Base-by-base conservation (phyloP, 495 filamentous ascomycete genomes). In the Friedmanniomyces endolithicus region DNA sequence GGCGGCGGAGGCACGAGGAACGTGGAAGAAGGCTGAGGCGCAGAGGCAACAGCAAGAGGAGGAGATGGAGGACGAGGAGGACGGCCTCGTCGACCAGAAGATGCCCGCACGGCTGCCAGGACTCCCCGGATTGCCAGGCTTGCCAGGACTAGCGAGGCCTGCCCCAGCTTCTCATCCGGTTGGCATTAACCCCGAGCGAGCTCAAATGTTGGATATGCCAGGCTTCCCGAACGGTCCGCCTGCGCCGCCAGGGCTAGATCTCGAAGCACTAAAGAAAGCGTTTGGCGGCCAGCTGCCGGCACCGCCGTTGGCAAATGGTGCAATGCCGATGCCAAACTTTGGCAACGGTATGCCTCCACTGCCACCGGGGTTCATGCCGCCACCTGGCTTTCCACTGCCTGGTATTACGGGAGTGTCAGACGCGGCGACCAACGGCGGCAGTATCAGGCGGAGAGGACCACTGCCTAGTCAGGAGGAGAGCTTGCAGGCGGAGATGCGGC, bases 51-150 rank as follows among this genome's bases (percentile, higher is more conserved):
- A 83, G 64, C 85, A 89, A 41, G 88, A 90, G 59, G 90, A 95
- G 55, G 89, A 96, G 59, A 90, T 96, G 59, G 72, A 88, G 45
- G 86, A 95, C 66, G 92, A 96, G 67, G 84, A 82, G 48, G 90
- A 95, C 35, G 88, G 87, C 8, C 73, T 98, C n/a, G 85, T 92
- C 25, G 92, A 98, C 64, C 92, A 98, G 68, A 87, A 87, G 63
- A 88, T 88, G 78, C 82, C 84, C 20, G 64, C 72, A 17, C 68
- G 72, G 40, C 70, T 81, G 24, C 61, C 62, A 7, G 52, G 57
- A 22, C 53, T 69, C 16, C 80, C 80, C 6, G 80, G 81, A 31
- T 74, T 83, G 55, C 70, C 67, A 52, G 75, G 70, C 0, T 41
- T 58, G 6, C 56, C 59, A 1, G 55, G 59, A 9, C 55, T 62